Base-by-base conservation (phyloP, 495 filamentous ascomycete genomes). In the Penicillium coprophilum region DNA sequence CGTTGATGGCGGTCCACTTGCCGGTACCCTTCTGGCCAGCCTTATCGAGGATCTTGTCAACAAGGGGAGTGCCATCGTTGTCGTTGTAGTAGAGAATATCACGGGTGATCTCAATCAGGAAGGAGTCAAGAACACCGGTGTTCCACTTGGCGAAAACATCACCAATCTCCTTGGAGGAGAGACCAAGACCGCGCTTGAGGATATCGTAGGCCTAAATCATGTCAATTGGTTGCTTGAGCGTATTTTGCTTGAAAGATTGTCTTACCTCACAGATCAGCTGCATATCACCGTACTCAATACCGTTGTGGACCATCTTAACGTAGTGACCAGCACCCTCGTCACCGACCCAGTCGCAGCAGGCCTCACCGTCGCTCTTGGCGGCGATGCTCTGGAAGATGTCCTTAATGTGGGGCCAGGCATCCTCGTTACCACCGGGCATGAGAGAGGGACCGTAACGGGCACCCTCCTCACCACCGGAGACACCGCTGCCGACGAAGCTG, bases 241-340 rank as follows among this genome's bases (percentile, higher is more conserved):
- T 30, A 15, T 28, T 31, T 53, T 21, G 31, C 34, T 50, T 34
- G 46, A 49, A 41, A 32, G 38, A n/a, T 32, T 50, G 27, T 30
- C 62, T 60, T 64, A 97, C 94, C 87, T 98, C 94, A 77, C 89
- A 95, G 75, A 98, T 98, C 72, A 98, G 81, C 83, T 98, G 94
- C 94, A 98, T 98, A 77, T 98, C 94, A 87, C 94, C 94, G 71
- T 98, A 98, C 80, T 98, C 94, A 69, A 98, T 98, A 84, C 94
- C 94, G 75, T 98, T 98, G 87, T 98, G 94, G 56, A 98, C 94
- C 95, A 98, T 98, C 88, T 98, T 98, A 80, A 98, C 92, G 82
- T 96, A 98, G 85, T 98, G 94, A 58, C 94, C 94, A 71, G 94
- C 87, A 82, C 94, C 94, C 73, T 96, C 92, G 80, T 98, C 94